Evolutionary conservation across 345 rosid species (phyloP).

Genomic region (Chamaenerion angustifolium): DNA sequence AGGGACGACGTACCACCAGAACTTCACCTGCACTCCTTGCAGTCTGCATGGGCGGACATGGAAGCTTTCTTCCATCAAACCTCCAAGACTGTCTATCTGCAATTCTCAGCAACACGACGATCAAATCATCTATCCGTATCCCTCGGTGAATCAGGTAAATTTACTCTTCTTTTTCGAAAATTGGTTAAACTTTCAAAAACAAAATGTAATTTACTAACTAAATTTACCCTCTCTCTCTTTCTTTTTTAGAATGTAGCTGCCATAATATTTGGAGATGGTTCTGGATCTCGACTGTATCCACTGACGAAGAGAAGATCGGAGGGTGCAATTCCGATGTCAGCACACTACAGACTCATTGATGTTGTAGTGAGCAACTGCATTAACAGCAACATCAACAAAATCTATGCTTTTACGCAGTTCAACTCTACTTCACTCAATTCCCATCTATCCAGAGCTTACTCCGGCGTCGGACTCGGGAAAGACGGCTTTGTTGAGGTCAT

Average conservation of each 20-base stretch:
- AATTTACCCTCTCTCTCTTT: too few species aligned
- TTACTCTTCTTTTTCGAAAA: background rate
- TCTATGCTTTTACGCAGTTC: slow-evolving; percentile 75
- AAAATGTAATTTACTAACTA: too few species aligned
- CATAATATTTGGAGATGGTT: slow-evolving; percentile 64
- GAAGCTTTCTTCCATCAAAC: background rate
- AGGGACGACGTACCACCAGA: background rate
- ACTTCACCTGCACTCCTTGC: background rate
- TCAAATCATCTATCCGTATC: slow-evolving; percentile 11
- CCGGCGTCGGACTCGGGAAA: slow-evolving; percentile 42
- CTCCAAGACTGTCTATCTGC: slow-evolving; percentile 7
- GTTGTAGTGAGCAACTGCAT: slow-evolving; percentile 80
- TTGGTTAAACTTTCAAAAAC: too few species aligned
- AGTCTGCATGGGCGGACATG: background rate
- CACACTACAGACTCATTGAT: slow-evolving; percentile 66
- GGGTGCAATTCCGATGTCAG: slow-evolving; percentile 72
- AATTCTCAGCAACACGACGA: slow-evolving; percentile 16
- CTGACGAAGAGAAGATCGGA: slow-evolving; percentile 66
- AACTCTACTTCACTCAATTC: slow-evolving; percentile 83
- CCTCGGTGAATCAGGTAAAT: slow-evolving; percentile 38
- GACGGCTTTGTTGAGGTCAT: slow-evolving; percentile 62
- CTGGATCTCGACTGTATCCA: slow-evolving; percentile 54
- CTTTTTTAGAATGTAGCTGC: slow-evolving; percentile 57
- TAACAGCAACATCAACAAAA: slow-evolving; percentile 63
- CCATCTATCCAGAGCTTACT: slow-evolving; percentile 60